phyloP scores from a whole-genome alignment of 228 moss, liverwort and hornwort genomes.

The Sphagnum fallax region DNA sequence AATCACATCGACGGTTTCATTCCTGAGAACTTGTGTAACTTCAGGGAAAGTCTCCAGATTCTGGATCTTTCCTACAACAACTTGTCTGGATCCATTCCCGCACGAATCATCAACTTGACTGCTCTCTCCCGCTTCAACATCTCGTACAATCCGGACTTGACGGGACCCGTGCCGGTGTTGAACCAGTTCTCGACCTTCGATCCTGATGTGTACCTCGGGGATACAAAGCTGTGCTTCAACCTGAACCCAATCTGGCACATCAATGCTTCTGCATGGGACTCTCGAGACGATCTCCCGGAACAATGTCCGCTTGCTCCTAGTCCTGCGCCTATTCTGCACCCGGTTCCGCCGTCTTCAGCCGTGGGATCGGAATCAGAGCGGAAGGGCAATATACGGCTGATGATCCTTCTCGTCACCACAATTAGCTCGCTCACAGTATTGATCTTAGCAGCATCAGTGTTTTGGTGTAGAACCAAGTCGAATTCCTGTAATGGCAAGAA shows the following conservation, averaged over 20 bases:
- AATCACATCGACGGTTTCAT: slow-evolving; percentile 25
- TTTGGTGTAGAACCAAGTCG: neutral
- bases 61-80: slow-evolving; percentile 33
- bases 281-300: neutral
- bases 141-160: slow-evolving; percentile 24
- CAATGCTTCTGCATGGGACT: neutral
- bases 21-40: slow-evolving; percentile 19
- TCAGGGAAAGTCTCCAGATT: slow-evolving; percentile 8
- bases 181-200: slow-evolving; percentile 33
- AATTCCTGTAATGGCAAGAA: no score
- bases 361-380: neutral
- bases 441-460: slow-evolving; percentile 10
- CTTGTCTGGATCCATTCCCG: slow-evolving; percentile 28
- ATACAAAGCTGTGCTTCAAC: slow-evolving; percentile 34
- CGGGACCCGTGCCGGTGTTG: slow-evolving; percentile 21
- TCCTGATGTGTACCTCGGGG: slow-evolving; percentile 24
- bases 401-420: slow-evolving; percentile 6
- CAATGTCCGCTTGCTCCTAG: no score
- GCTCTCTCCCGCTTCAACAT: slow-evolving; percentile 22
- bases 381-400: slow-evolving; percentile 7
- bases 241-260: neutral
- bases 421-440: slow-evolving; percentile 15
- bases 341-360: no score
- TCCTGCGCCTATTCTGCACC: no score
- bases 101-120: slow-evolving; percentile 11